phyloP scores from a whole-genome alignment of 768 basidiomycete species.

The Suillus cothurnatus region DNA sequence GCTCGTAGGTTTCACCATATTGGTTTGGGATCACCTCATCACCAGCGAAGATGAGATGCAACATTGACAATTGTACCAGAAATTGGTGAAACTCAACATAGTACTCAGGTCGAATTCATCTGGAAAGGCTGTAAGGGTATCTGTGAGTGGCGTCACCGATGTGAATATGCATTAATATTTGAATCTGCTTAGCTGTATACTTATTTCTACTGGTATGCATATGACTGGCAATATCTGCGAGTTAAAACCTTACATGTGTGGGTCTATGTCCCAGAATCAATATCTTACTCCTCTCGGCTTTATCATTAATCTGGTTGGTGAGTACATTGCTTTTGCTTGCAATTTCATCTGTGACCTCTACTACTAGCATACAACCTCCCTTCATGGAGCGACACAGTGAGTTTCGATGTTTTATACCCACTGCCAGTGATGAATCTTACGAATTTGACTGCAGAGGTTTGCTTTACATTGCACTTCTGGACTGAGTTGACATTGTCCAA shows the following conservation, averaged over 20 bases:
- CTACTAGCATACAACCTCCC: constrained; percentile 20
- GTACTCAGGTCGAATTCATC: constrained; percentile 31
- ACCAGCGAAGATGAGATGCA: constrained; percentile 35
- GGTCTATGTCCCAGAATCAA: constrained; percentile 47
- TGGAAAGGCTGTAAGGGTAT: constrained; percentile 34
- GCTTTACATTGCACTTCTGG: neutral
- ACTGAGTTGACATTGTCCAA: constrained; percentile 15
- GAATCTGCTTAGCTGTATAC: constrained; percentile 28
- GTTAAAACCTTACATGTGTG: neutral
- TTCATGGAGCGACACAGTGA: constrained; percentile 11
- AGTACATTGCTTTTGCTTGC: constrained; percentile 4
- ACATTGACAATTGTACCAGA: neutral
- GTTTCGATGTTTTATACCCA: neutral
- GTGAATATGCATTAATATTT: constrained; percentile 40
- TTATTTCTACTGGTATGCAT: constrained; percentile 37
- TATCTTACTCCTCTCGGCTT: constrained; percentile 69
- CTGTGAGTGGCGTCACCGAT: constrained; percentile 35
- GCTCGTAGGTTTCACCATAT: constrained; percentile 47
- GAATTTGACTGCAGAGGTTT: neutral
- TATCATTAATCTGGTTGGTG: constrained; percentile 53
- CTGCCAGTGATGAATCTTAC: constrained; percentile 5
- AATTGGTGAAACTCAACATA: neutral
- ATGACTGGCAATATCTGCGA: neutral
- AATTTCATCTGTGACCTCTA: neutral
- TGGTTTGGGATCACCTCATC: constrained; percentile 45